Evolutionary conservation across 768 basidiomycete genomes (phyloP), one percentile per base, ranked within the genome.

Genomic region (Mrakia gelida): DNA sequence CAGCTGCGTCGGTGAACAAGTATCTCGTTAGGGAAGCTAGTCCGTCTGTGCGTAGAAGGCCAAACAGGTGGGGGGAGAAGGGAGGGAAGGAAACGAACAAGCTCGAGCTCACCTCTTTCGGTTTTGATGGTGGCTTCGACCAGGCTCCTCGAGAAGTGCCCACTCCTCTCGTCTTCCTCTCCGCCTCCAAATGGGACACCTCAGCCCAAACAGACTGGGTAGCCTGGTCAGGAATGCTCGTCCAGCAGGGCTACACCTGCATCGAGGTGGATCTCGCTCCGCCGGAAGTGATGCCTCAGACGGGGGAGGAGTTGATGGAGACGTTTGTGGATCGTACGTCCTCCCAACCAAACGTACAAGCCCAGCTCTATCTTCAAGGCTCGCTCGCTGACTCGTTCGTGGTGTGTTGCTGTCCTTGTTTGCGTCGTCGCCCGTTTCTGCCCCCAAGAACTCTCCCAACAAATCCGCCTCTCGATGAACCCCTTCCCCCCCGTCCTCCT

Each of bases 401-500:
- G n/a, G n/a, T n/a, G n/a, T n/a, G n/a, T n/a, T n/a, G n/a, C n/a
- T n/a, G n/a, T n/a, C n/a, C n/a, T n/a, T n/a, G 26, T 38, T 38
- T 21, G 49, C 32, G 23, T 43, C n/a, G n/a, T n/a, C n/a, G n/a
- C n/a, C 11, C 38, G 16, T 43, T 43, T 2, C 7, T 68, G 38
- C 38, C 15, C 34, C 38, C 67, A 45, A 78, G 77, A 73, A 16
- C 77, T 78, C 65, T 63, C 72, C 32, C 63, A 73, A 32, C 84
- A 86, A 49, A 84, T 90, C 71, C 85, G 85, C 28, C 81, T 86
- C 11, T 84, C 87, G 23, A 83, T 82, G 7, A 86, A 87, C 56
- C 87, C 89, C 13, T 90, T 90, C 79, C 88, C 89, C 0, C 90
- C 90, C 1, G 86, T 90, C 43, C 84, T 91, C 54, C 84, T 90